Evolutionary conservation across 2,329 filamentous ascomycete species (phyloP), one percentile per base, ranked within the genome.

Genomic region (Didymosphaeria variabile): DNA sequence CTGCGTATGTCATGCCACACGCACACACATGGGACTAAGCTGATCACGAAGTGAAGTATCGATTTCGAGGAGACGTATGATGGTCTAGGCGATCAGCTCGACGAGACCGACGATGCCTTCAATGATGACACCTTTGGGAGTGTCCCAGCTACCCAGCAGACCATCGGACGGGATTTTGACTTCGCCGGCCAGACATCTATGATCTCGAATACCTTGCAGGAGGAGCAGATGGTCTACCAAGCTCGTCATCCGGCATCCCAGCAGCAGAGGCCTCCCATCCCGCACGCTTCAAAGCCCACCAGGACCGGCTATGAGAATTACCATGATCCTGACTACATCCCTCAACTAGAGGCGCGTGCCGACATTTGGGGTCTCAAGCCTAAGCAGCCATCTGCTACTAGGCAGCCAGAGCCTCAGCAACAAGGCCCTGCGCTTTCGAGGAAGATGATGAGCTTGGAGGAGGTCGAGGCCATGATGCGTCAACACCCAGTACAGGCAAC

Each of bases 11-110:
- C 52, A 45, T 49, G 17, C 49, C 51, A 9, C 38, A n/a, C 57
- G 32, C 10, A 23, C 31, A 54, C 38, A 31, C 36, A 31, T 23
- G 34, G n/a, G 23, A 54, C 54, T 51, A 45, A 19, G 17, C 79
- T 80, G 58, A 55, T 81, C 42, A 26, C 76, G 85, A 29, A n/a
- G 7, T 57, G 5, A 69, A 91, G 88, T 58, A 86, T 91, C 72
- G 91, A 98, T 72, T 99, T 98, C 70, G 95, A 99, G 72, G 93
- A 99, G 76, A 98, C 94, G 40, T 98, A 98, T 77, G 95, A 99
- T 79, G 94, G 94, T 19, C 84, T 99, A 44, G 95, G 93, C 59
- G 91, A 97, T 74, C 89, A 91, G 78, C 89, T 99, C 38, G 90
- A 97, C 72, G 94, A 99, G 77, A 90, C 91, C 21, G 92, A 94